These are phyloP conservation scores for Zymoseptoria passerinii DNA, from an alignment of 2,329 filamentous ascomycete species.

Conservation along the genomic window DNA sequence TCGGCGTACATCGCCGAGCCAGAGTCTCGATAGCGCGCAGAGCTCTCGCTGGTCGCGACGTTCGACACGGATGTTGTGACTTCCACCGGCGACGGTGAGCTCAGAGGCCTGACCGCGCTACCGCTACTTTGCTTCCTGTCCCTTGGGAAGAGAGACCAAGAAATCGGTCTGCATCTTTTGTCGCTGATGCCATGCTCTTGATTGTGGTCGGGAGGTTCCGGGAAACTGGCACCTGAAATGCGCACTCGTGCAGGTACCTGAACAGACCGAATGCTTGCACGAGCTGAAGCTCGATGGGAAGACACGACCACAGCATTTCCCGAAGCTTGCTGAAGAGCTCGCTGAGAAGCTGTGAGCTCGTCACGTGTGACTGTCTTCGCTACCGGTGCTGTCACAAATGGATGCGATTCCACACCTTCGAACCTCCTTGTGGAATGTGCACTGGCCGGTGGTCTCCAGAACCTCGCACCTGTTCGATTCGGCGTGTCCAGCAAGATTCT, in stretches of 20 bases:
- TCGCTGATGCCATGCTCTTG: slow-evolving; percentile 11
- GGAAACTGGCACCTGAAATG: slow-evolving; percentile 15
- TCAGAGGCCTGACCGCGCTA: not conserved
- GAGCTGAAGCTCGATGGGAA: slow-evolving; percentile 13
- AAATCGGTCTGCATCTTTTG: not conserved
- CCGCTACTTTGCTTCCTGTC: not conserved
- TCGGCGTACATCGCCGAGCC: slow-evolving; percentile 18
- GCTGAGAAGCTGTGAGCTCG: slow-evolving; percentile 11
- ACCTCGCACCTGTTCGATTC: not conserved
- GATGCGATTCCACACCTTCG: slow-evolving; percentile 17
- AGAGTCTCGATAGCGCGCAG: slow-evolving; percentile 20
- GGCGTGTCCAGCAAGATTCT: not conserved
- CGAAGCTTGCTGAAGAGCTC: slow-evolving; percentile 16
- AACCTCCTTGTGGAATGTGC: slow-evolving; percentile 22
- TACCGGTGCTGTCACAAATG: slow-evolving; percentile 14
- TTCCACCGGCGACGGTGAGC: not conserved
- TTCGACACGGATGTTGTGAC: not conserved
- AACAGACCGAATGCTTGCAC: slow-evolving; percentile 12
- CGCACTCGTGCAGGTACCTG: slow-evolving; percentile 7
- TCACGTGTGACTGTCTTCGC: not conserved
- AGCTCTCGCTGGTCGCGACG: slow-evolving; percentile 14
- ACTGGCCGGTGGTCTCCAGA: slow-evolving; percentile 28
- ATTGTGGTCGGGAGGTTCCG: slow-evolving; percentile 10
- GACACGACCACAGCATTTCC: slow-evolving; percentile 19
- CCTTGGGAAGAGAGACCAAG: slow-evolving; percentile 5